Conservation (phyloP, 805 yeast genomes). For the Hanseniaspora valbyensis region DNA sequence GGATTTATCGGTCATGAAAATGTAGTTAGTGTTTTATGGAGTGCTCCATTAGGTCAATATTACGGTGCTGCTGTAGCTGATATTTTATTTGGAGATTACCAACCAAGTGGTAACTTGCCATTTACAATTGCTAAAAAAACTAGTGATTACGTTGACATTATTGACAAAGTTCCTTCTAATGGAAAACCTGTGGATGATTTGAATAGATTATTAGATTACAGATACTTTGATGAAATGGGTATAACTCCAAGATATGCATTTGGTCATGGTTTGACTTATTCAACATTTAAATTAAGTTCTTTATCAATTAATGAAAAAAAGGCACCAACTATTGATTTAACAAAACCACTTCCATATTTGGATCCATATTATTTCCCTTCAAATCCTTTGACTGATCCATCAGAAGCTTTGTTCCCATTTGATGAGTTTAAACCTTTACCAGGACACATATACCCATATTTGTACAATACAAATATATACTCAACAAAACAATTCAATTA, state of each 20-base stretch:
- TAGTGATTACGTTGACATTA: slow-evolving; percentile 37
- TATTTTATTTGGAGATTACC: slow-evolving; percentile 47
- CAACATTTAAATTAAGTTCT: slow-evolving; percentile 31
- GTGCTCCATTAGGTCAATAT: slow-evolving; percentile 48
- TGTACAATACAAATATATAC: slow-evolving; percentile 29
- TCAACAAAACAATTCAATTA: slow-evolving; percentile 27
- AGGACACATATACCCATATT: slow-evolving; percentile 47
- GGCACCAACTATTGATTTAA: slow-evolving; percentile 37
- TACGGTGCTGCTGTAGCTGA: slow-evolving; percentile 50
- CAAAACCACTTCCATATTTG: slow-evolving; percentile 37
- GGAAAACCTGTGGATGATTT: slow-evolving; percentile 31
- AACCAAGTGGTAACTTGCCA: slow-evolving; percentile 54
- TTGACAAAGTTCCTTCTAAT: slow-evolving; percentile 30
- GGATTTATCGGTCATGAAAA: slow-evolving; percentile 45
- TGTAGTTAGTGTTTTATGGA: slow-evolving; percentile 45
- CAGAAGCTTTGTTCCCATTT: slow-evolving; percentile 44
- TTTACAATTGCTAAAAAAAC: slow-evolving; percentile 49
- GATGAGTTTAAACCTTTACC: slow-evolving; percentile 43
- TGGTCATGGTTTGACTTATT: slow-evolving; percentile 51
- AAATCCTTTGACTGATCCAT: slow-evolving; percentile 43
- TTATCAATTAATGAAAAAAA: slow-evolving; percentile 34
- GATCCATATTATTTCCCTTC: slow-evolving; percentile 35
- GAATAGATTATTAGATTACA: slow-evolving; percentile 40
- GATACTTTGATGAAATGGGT: slow-evolving; percentile 45
- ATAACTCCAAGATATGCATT: slow-evolving; percentile 50